These are phyloP conservation scores for Margaritispora aquatica DNA, from an alignment of 495 filamentous ascomycete genomes.

Conservation along the genomic window DNA sequence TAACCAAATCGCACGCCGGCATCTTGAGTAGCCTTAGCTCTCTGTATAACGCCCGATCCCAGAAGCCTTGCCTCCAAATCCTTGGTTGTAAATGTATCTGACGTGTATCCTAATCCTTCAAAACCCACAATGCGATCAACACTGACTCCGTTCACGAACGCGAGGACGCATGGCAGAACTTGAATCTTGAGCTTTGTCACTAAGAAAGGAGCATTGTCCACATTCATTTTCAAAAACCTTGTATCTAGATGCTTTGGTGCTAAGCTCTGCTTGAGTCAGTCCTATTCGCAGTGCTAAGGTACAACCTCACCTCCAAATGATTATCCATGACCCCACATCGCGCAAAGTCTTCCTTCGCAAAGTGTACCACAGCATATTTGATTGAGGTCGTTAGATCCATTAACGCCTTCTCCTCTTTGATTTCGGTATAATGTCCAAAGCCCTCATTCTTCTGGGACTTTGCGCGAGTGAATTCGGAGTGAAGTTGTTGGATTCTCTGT, in stretches of 20 bases:
- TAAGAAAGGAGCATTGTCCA: conserved; percentile 67
- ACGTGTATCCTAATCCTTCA: conserved; percentile 57
- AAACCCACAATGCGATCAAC: conserved; percentile 70
- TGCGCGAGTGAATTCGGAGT: conserved; percentile 45
- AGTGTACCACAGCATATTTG: conserved; percentile 64
- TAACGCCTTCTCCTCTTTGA: conserved; percentile 57
- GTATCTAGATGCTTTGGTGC: conserved; percentile 62
- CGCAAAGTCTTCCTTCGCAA: conserved; percentile 68
- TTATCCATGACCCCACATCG: conserved; percentile 66
- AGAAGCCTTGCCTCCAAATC: conserved; percentile 62
- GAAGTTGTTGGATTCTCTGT: conserved; percentile 64
- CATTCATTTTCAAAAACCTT: conserved; percentile 61
- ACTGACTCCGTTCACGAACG: conserved; percentile 60
- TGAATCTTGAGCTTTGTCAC: conserved; percentile 63
- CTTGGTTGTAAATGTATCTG: conserved; percentile 54
- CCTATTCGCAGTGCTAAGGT: neutral
- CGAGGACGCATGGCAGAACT: conserved; percentile 70
- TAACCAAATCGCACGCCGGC: conserved; percentile 29
- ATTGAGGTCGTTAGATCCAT: conserved; percentile 63
- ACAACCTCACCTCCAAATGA: conserved; percentile 41
- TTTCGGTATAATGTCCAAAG: conserved; percentile 48
- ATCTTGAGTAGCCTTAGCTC: conserved; percentile 43
- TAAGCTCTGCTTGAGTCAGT: conserved; percentile 30
- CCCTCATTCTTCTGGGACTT: conserved; percentile 30
- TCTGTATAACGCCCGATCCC: conserved; percentile 48